A percentile compares a stretch with the other conserved stretches of the same genome.
Evolutionary conservation across 2,329 filamentous ascomycete genomes (phyloP).

Genomic region (Helminthosporium solani): DNA sequence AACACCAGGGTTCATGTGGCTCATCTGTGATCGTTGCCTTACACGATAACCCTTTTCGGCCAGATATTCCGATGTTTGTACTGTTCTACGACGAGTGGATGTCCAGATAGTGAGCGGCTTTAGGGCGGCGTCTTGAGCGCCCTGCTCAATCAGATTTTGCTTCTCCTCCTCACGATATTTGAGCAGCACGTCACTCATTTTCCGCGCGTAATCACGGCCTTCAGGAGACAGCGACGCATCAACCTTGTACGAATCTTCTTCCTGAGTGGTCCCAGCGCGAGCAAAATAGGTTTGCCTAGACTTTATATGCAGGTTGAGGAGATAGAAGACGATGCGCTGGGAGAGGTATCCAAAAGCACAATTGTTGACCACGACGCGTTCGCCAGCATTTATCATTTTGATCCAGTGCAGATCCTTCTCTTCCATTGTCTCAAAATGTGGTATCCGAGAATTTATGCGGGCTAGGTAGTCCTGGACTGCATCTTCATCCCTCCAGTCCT

Average conservation of each 20-base stretch:
- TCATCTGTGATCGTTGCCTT: slow-evolving; percentile 91
- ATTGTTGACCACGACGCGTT: slow-evolving; percentile 93
- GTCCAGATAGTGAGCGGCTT: slow-evolving; percentile 92
- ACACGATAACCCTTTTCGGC: slow-evolving; percentile 79
- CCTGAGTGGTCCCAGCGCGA: slow-evolving; percentile 78
- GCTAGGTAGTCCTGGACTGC: slow-evolving; percentile 89
- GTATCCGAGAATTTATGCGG: slow-evolving; percentile 88
- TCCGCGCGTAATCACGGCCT: slow-evolving; percentile 72
- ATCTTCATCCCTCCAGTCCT: slow-evolving; percentile 87
- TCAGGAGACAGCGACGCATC: slow-evolving; percentile 82
- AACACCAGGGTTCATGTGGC: slow-evolving; percentile 92
- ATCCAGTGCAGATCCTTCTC: slow-evolving; percentile 94
- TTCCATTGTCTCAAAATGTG: slow-evolving; percentile 94
- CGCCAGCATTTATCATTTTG: slow-evolving; percentile 98
- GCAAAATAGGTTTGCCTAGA: slow-evolving; percentile 91
- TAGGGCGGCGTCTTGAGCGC: slow-evolving; percentile 66
- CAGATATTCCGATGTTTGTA: slow-evolving; percentile 86
- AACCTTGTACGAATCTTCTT: slow-evolving; percentile 88
- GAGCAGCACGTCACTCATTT: slow-evolving; percentile 72
- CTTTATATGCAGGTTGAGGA: slow-evolving; percentile 97
- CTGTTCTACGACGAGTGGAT: slow-evolving; percentile 83
- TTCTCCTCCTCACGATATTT: slow-evolving; percentile 82
- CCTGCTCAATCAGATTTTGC: slow-evolving; percentile 65
- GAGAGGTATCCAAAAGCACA: slow-evolving; percentile 95
- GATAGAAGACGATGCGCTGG: slow-evolving; percentile 96